Evolutionary conservation across 1,139 yeast species (phyloP), one percentile per base, ranked within the genome.

Genomic region (Yamadazyma membranifaciens): DNA sequence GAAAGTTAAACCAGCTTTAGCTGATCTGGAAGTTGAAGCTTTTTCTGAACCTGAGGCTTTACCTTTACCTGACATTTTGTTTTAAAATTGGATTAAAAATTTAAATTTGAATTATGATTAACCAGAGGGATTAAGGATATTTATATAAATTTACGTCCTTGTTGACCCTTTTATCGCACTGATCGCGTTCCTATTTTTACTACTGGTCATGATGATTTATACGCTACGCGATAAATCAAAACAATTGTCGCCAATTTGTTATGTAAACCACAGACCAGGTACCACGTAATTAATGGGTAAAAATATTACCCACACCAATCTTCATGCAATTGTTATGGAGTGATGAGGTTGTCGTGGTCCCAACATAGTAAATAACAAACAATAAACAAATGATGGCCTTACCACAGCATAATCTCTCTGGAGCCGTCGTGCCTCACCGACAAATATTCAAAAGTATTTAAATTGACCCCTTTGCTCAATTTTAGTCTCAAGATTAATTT

Each of bases 1-100:
- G 95, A 92, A 91, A 60, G 96, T 87, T 68, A 91, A 83, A 70
- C 97, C 98, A 66, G 98, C 98, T 79, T 88, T 91, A 51, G 96
- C 84, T 57, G 98, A 91, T 82, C 98, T 89, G 45, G 97, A 86
- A 73, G 94, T 92, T 62, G 97, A 85, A 60, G 94, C 89, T 75
- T 91, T 91, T 67, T 89, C 91, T 56, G 87, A 67, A 56, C 95
- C 75, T 62, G 95, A 94, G 66, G 96, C 95, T 77, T 89, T 89
- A 72, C 97, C 97, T 84, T 91, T 91, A 72, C 96, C 96, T 68
- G 97, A 87, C 96, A 88, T 89, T 80, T 26, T 36, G 7, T 9
- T 33, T 22, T 22, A 27, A 13, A 33, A 24, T 10, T 24, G 36
- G 28, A 33, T 33, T 26, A 20, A 20, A 20, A 20, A 20, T 20